Conservation (phyloP, 2,329 filamentous ascomycete species). For the Beauveria caledonica region DNA sequence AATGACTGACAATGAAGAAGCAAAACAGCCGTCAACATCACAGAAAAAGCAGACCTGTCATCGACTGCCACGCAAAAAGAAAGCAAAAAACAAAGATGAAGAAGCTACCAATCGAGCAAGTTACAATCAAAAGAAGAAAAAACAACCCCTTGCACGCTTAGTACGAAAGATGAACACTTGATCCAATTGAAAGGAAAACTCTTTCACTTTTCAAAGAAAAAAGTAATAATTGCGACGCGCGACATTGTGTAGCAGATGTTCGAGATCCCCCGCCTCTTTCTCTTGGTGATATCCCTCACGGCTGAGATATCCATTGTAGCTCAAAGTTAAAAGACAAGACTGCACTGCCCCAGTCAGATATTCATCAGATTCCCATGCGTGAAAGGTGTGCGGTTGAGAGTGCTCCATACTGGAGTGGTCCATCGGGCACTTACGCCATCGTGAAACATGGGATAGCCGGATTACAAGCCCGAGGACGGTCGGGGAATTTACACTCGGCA, state of each 20-base stretch:
- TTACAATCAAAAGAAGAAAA: neutral
- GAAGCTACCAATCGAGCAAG: neutral
- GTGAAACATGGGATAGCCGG: neutral
- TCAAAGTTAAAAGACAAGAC: too few relatives aligned
- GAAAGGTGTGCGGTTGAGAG: neutral
- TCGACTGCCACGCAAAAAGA: neutral
- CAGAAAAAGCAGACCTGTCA: neutral
- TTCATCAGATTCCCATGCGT: too few relatives aligned
- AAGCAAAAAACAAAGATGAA: neutral
- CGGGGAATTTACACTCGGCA: neutral
- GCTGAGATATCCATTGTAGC: neutral
- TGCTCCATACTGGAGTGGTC: neutral
- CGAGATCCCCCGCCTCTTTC: neutral
- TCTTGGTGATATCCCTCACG: neutral
- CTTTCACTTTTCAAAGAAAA: neutral
- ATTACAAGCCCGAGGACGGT: neutral
- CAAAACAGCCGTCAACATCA: neutral
- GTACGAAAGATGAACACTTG: neutral
- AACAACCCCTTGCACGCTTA: neutral
- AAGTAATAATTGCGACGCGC: neutral
- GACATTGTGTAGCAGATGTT: neutral
- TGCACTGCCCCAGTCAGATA: too few relatives aligned
- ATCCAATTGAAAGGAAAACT: neutral
- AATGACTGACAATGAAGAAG: neutral
- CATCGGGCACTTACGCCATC: neutral